phyloP scores from a whole-genome alignment of 1,139 yeast species.

The Magnusiomyces starmeri region DNA sequence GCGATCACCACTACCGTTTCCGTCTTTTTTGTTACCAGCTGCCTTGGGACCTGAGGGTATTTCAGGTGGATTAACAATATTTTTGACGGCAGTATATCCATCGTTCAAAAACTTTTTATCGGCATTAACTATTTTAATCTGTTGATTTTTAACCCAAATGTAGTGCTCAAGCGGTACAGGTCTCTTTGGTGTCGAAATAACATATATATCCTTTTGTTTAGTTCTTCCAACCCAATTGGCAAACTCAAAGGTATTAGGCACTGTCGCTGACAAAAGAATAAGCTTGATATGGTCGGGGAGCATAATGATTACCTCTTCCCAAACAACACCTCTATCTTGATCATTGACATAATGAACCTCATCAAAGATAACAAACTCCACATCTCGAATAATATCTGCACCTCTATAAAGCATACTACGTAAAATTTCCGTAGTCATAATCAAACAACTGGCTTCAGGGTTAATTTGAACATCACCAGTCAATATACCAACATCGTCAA shows the following conservation, averaged over 20 bases:
- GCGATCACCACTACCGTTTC: neutral
- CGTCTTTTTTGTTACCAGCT: neutral
- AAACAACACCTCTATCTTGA: constrained; percentile 94
- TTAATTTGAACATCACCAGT: constrained; percentile 98
- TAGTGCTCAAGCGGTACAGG: constrained; percentile 91
- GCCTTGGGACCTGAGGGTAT: constrained; percentile 25
- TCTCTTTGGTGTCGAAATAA: constrained; percentile 89
- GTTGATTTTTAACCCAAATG: constrained; percentile 65
- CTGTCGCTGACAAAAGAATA: constrained; percentile 70
- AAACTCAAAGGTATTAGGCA: constrained; percentile 94
- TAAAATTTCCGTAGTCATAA: constrained; percentile 95
- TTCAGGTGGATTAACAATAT: constrained; percentile 41
- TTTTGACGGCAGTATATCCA: constrained; percentile 59
- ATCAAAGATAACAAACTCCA: constrained; percentile 92
- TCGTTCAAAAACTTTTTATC: constrained; percentile 58
- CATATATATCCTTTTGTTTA: constrained; percentile 89
- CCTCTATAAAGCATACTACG: constrained; percentile 91
- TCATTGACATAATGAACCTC: constrained; percentile 97
- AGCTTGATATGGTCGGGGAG: constrained; percentile 83
- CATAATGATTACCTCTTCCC: constrained; percentile 97
- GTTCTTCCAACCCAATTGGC: constrained; percentile 99
- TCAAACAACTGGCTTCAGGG: constrained; percentile 93
- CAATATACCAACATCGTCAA: constrained; percentile 94
- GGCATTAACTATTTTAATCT: constrained; percentile 68
- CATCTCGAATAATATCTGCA: constrained; percentile 92